Evolutionary conservation across 495 filamentous ascomycete species (phyloP).

Genomic region (Penicillium pancosmium): DNA sequence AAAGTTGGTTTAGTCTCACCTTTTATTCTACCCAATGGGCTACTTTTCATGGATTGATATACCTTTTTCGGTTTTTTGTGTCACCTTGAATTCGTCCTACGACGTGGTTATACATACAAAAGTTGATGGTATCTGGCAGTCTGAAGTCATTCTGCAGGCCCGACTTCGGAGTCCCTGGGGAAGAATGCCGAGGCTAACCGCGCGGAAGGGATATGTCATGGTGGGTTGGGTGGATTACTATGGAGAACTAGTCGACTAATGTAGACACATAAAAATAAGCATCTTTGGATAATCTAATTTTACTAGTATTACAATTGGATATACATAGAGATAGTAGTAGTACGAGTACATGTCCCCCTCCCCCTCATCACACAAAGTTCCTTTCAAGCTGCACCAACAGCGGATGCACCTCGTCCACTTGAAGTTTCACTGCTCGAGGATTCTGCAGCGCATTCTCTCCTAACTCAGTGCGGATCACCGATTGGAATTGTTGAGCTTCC

Average conservation of each 20-base stretch:
- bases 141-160: not conserved
- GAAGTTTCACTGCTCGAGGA: slow-evolving; percentile 41
- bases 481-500: slow-evolving; percentile 31
- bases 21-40: no score
- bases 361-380: slow-evolving; percentile 26
- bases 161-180: slow-evolving; percentile 25
- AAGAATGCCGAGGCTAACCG: slow-evolving; percentile 26
- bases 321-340: not conserved
- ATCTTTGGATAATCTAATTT: not conserved
- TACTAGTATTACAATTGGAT: not conserved
- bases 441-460: slow-evolving; percentile 39
- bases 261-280: not conserved
- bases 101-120: not conserved
- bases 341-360: not conserved
- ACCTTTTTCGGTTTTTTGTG: not conserved
- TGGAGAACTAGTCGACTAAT: not conserved
- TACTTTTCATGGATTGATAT: no score
- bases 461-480: slow-evolving; percentile 32
- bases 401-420: slow-evolving; percentile 41
- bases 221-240: slow-evolving; percentile 4
- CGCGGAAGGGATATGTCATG: slow-evolving; percentile 1
- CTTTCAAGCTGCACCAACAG: slow-evolving; percentile 46
- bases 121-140: no score
- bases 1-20: not conserved
- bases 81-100: not conserved